Evolutionary conservation across 2,329 filamentous ascomycete genomes (phyloP).

Genomic region (Beauveria sp.): DNA sequence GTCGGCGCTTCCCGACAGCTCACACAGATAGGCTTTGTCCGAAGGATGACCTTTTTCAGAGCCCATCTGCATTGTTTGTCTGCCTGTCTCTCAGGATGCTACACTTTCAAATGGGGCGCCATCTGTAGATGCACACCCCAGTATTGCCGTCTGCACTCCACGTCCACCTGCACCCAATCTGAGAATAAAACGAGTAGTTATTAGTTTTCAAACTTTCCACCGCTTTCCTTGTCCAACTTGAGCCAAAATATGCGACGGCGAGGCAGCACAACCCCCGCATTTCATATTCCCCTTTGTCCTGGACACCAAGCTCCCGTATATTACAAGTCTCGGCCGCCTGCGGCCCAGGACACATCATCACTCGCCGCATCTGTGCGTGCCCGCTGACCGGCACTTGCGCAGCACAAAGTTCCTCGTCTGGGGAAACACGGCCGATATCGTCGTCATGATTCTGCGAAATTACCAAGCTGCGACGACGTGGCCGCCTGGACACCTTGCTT

Average conservation of each 20-base stretch:
- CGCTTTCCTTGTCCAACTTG: neutral
- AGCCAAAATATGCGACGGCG: neutral
- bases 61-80: neutral
- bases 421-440: neutral
- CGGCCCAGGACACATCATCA: neutral
- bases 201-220: neutral
- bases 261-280: neutral
- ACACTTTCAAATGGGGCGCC: neutral
- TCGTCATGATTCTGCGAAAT: neutral
- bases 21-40: constrained; percentile 1
- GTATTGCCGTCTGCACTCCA: neutral
- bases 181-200: neutral
- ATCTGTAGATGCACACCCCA: neutral
- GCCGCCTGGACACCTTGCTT: neutral
- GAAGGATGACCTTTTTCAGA: neutral
- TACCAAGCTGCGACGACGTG: neutral
- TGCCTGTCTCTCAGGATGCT: neutral
- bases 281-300: neutral
- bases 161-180: neutral
- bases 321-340: neutral
- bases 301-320: neutral
- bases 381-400: neutral
- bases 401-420: too few species aligned
- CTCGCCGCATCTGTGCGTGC: neutral
- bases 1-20: constrained; percentile 7